Base-by-base conservation (phyloP, 371 early-diverging fungal genomes). In the Capillidium rhysosporum region DNA sequence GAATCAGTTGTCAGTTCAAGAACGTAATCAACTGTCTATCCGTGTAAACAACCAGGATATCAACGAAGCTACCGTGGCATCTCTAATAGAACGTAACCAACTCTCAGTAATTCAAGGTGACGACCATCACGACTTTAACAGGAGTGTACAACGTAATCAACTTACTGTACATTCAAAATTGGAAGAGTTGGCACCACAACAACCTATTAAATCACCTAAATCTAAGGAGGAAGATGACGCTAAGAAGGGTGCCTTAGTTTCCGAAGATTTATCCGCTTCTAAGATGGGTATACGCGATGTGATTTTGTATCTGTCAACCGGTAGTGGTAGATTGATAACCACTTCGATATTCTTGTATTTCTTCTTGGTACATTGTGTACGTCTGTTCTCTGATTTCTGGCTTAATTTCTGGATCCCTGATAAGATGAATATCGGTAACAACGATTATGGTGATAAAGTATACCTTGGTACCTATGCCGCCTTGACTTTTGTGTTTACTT, bases 381-480 rank as follows among this genome's bases (percentile, higher is more conserved):
- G 71, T 63, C 70, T 63, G 54, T 58, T 41, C 20, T 61, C 65
- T 18, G 73, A 72, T 53, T 72, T 65, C 52, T 72, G 71, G 71
- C 59, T 72, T 8, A 61, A 67, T 16, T 59, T 73, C 18, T 73
- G 74, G 74, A 69, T 72, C 16, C 73, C 73, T 5, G 55, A 67
- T 39, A 60, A 57, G 23, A 59, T 67, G 18, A 49, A 63, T n/a
- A 25, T 51, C 28, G 51, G 38, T 12, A 34, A 20, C 14, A 38
- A 38, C 30, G 25, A 20, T 23, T 57, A 47, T 23, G 40, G 59
- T 9, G 68, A 65, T 39, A 52, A 63, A 2, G 49, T 63, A 4
- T 74, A 77, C 49, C 12, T 75, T n/a, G 71, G 72, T 12, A 63
- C 74, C 21, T 77, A 73, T 58, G 75, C 61, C 39, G 62, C 54